These are phyloP conservation scores for Trichoderma asperellum DNA, from an alignment of 2,329 filamentous ascomycete genomes.

Conservation along the genomic window DNA sequence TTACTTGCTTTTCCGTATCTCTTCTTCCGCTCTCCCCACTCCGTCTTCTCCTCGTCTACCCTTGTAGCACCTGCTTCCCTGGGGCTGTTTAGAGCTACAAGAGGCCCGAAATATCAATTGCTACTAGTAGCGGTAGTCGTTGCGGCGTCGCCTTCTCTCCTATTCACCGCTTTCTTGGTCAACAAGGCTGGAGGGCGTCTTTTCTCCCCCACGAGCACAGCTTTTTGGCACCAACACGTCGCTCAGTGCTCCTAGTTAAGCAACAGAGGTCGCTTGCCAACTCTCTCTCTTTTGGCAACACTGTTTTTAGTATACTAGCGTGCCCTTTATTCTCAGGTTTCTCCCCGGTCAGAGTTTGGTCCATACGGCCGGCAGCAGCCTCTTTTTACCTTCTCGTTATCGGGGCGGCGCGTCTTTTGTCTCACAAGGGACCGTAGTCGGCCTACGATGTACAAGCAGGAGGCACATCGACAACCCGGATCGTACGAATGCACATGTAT, in stretches of 20 bases:
- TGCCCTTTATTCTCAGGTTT: not conserved
- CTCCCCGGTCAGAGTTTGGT: not conserved
- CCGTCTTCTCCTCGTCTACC: not conserved
- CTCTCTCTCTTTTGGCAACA: not conserved
- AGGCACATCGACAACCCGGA: slow-evolving; percentile 3
- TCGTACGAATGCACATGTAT: slow-evolving; percentile 10
- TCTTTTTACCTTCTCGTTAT: not conserved
- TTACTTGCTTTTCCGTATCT: slow-evolving; percentile 1
- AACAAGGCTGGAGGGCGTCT: not conserved
- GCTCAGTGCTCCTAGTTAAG: not conserved
- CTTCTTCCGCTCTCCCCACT: slow-evolving; percentile 8
- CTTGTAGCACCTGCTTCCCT: not conserved
- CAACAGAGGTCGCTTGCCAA: not conserved
- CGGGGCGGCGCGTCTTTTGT: slow-evolving; percentile 16
- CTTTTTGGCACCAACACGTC: not conserved
- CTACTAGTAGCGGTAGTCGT: not conserved
- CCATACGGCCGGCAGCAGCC: not conserved
- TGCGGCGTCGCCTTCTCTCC: not conserved
- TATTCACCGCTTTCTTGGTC: not conserved
- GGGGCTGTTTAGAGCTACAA: not conserved
- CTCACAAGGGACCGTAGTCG: slow-evolving; percentile 8
- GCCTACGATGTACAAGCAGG: not conserved
- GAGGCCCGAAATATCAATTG: not conserved
- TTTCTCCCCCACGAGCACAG: not conserved
- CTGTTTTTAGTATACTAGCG: not conserved